These are phyloP conservation scores for Coprinopsis cinerea DNA, from an alignment of 768 basidiomycete species.

Conservation along the genomic window DNA sequence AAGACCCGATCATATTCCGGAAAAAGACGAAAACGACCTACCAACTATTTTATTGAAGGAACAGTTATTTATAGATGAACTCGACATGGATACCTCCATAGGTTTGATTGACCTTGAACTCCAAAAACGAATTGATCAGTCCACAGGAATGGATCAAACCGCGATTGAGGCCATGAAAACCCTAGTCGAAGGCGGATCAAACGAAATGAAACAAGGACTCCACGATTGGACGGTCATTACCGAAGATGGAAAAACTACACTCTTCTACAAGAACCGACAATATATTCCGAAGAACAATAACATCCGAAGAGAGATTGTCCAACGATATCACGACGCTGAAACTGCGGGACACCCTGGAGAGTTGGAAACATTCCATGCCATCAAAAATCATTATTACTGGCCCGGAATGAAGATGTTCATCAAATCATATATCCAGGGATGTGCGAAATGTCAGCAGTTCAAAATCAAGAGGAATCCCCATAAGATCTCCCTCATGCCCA, in stretches of 20 bases:
- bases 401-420: slow-evolving; percentile 15
- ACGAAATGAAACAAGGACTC: not conserved
- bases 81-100: slow-evolving; percentile 10
- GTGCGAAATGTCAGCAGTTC: slow-evolving; percentile 17
- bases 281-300: slow-evolving; percentile 3
- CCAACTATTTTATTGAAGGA: slow-evolving; percentile 12
- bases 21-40: slow-evolving; percentile 15
- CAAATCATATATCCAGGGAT: slow-evolving; percentile 18
- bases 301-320: slow-evolving; percentile 1
- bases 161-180: slow-evolving; percentile 6
- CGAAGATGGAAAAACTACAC: not conserved
- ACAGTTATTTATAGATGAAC: slow-evolving; percentile 11
- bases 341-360: slow-evolving; percentile 9
- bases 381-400: slow-evolving; percentile 15
- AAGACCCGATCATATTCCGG: slow-evolving; percentile 13
- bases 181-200: not conserved
- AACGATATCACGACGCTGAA: not conserved
- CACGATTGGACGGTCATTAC: not conserved
- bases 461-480: slow-evolving; percentile 1
- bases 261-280: slow-evolving; percentile 5
- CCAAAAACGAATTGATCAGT: slow-evolving; percentile 1
- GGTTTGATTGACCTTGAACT: too few species aligned
- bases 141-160: not conserved
- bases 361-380: slow-evolving; percentile 3
- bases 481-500: not conserved